Base-by-base conservation (phyloP, 441 rosid genomes). In the Raphanus hybrid region DNA sequence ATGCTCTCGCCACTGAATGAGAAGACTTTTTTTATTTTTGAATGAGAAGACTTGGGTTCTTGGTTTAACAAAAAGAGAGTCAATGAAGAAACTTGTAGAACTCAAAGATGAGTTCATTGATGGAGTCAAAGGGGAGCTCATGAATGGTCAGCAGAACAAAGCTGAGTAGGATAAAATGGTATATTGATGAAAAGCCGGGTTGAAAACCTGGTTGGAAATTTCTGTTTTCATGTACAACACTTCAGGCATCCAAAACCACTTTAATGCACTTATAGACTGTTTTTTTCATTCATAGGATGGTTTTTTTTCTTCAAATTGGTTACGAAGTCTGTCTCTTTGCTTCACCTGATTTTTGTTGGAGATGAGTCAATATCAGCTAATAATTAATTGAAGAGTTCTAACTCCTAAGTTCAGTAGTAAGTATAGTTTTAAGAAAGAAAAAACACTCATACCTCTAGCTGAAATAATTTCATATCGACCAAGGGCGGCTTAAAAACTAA, bases 21-120 rank as follows among this genome's bases (percentile, higher is more conserved):
- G n/a, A n/a, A n/a, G n/a, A n/a, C n/a, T n/a, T n/a, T n/a, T n/a
- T n/a, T n/a, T n/a, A n/a, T n/a, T n/a, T n/a, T n/a, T n/a, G n/a
- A n/a, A n/a, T n/a, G n/a, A n/a, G n/a, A n/a, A n/a, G n/a, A n/a
- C n/a, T n/a, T n/a, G 75, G n/a, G n/a, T 81, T 50, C 76, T 73
- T 18, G 86, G 86, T 79, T 81, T 84, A 61, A 64, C 74, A 75
- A 84, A 41, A 85, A 20, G 91, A 84, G 55, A 83, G 74, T 80
- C 91, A 87, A n/a, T 84, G 90, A 68, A 86, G 87, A 83, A 84
- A 84, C 64, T 90, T 87, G 72, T 80, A 87, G 72, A 87, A 75
- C 73, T 89, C 93, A 62, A 88, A 64, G 69, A 96, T 89, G 83
- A 84, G 91, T 82, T 93, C 97, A 48, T 89, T 90, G 70, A 92